Base-by-base conservation (phyloP, 1,284 basidiomycete species). In the Cutaneotrichosporon sp. region DNA sequence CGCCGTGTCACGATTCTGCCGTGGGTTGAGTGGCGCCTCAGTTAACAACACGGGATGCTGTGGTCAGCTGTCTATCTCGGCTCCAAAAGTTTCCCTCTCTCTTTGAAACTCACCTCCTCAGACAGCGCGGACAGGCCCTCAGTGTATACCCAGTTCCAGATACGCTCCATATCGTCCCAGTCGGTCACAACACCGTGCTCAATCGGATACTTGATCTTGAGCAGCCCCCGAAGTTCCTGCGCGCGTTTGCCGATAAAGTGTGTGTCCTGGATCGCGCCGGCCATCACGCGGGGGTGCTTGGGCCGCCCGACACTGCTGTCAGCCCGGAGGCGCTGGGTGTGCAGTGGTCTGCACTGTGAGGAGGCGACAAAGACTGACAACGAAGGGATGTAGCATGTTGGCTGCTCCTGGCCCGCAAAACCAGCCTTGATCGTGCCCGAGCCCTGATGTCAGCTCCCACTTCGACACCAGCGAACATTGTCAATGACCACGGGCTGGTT, bases 181-280 rank as follows among this genome's bases (percentile, higher is more conserved):
- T 97, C 90, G 25, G 88, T 68, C 29, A 76, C 88, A 54, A 92
- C 87, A 17, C 90, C 90, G 73, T 92, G 89, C 70, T 93, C 90
- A 84, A 97, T 96, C n/a, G 93, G 93, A 71, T 97, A 97, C 73
- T 91, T 92, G 65, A 97, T 94, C 79, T 94, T 94, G 58, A 97
- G 80, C 58, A 97, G 77, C 11, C 93, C 93, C 55, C 92, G 81
- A 62, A 90, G 86, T 67, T 97, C 93, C 76, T 97, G 93, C 6
- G 93, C 93, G 62, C 86, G 84, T 66, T 86, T 80, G 12, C 93
- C 92, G 55, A 97, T 96, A 76, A 96, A 97, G 26, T 96, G 78
- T 44, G 90, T 89, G 51, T 71, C 71, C 47, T 71, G 66, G 49
- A 74, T 67, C n/a, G 70, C 70, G 58, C 92, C 93, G 6, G 93